Evolutionary conservation across 257 asterid genomes (phyloP), one percentile per base, ranked within the genome.

Genomic region (Solanum dulcamara): DNA sequence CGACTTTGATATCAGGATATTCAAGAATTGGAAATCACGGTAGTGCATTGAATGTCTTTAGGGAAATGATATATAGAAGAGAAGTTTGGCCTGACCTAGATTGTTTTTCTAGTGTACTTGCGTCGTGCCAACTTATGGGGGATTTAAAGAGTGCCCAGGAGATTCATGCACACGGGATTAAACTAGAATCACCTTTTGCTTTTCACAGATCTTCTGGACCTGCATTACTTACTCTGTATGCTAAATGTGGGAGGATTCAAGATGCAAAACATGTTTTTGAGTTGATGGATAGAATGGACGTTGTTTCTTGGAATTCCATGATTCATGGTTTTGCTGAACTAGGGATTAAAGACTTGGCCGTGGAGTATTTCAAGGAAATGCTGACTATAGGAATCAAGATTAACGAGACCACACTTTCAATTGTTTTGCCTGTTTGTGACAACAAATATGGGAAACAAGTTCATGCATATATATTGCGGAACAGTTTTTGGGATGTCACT

Each of bases 191-290:
- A 1, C 32, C 75, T n/a, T 50, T 35, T 74, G 57, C 81, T 26
- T 90, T 89, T 84, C 89, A 89, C 75, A 85, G 57, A 50, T 89
- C 93, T 12, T 87, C 88, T 28, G 93, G 93, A 46, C 93, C 93
- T 38, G 91, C 93, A 22, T 86, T 90, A 53, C 51, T 89, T n/a
- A 83, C 88, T 10, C 50, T 87, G 18, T 88, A 90, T 60, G 87
- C 91, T 55, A 89, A 87, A 55, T 85, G 87, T 86, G 81, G 85
- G 84, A 85, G 90, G 80, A 83, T 82, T 35, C 83, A 46, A 32
- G 84, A 85, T 18, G 89, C 91, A 68, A 46, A 71, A 60, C 67
- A 77, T 80, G 89, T 89, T 32, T 90, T 86, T 80, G 83, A 81
- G 44, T 57, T 90, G 84, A 86, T 90, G 91, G 90, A 90, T 85